These are phyloP conservation scores for Ophiocordyceps polyrhachis-furcata DNA, from an alignment of 2,329 filamentous ascomycete species.

Conservation along the genomic window DNA sequence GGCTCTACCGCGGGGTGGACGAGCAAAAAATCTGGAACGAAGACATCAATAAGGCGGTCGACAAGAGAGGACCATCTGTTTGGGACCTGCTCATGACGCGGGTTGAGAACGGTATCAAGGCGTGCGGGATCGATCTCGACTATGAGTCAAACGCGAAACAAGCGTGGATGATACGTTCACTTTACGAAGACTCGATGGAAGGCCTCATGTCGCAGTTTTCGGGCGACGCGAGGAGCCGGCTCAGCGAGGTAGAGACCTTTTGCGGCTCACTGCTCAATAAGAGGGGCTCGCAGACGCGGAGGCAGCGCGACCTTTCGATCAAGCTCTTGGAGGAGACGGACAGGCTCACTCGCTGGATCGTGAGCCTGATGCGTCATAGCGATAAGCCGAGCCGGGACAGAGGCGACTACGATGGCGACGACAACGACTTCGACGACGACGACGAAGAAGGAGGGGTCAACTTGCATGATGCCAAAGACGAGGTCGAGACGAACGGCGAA, in stretches of 20 bases:
- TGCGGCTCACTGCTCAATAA: constrained; percentile 37
- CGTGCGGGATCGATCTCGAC: constrained; percentile 8
- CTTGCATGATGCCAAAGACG: background rate
- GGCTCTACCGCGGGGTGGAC: constrained; percentile 54
- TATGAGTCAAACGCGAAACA: constrained; percentile 17
- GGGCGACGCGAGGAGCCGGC: constrained; percentile 22
- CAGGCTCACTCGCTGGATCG: constrained; percentile 22
- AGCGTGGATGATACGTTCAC: constrained; percentile 23
- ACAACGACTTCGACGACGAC: background rate
- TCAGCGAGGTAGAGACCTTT: constrained; percentile 35
- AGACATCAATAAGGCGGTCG: constrained; percentile 19
- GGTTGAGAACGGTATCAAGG: constrained; percentile 6
- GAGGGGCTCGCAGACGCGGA: constrained; percentile 25
- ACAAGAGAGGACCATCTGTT: constrained; percentile 14
- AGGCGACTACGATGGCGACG: constrained; percentile 2
- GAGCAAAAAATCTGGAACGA: constrained; percentile 46
- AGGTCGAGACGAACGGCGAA: background rate
- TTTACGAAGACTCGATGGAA: constrained; percentile 28
- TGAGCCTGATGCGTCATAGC: constrained; percentile 12
- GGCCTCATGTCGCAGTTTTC: constrained; percentile 24
- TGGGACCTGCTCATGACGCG: constrained; percentile 22
- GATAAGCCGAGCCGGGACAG: background rate
- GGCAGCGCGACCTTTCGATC: constrained; percentile 31
- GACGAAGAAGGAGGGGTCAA: background rate
- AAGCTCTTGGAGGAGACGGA: constrained; percentile 34